Base-by-base conservation (phyloP, 2,329 filamentous ascomycete species). In the Penicillium hesseltinei region DNA sequence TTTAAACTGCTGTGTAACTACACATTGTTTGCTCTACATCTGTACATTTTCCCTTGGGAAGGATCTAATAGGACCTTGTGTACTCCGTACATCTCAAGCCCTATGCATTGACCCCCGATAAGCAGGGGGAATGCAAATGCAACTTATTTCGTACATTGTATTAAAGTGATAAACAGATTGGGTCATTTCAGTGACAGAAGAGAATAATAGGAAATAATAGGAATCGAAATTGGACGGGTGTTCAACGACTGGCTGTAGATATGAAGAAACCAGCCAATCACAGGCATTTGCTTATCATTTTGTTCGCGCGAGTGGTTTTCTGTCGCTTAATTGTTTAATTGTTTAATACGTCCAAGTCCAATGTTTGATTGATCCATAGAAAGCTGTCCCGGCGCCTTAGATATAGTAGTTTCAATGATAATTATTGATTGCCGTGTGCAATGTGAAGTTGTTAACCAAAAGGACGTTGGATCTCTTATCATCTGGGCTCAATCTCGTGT, bases 241-340 rank as follows among this genome's bases (percentile, higher is more conserved):
- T 33, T 45, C 23, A 15, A 51, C 49, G 57, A 69, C 62, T 68
- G 68, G 67, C 57, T 65, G 65, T 67, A 70, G 68, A 70, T 70
- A 70, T 65, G 61, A 65, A 39, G 53, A 23, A 27, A 9, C 25
- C 31, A 40, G 40, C 70, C 69, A 71, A 72, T 71, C 64, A 70
- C 35, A 35, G 39, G 5, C 44, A 29, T 25, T n/a, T 25, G 31
- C 61, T 65, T 66, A 66, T 66, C 64, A 55, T 50, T 31, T 39
- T 39, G 10, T 27, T 53, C 21, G 10, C 19, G 3, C 7, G 57
- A 23, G 46, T 25, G 25, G 1, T 19, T 35, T 27, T 23, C 40
- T 51, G 40, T 53, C 42, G 38, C 45, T 55, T 36, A 43, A 43
- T 25, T 25, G 10, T 21, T 25, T 23, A 27, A 27, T 27, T 27